phyloP scores from a whole-genome alignment of 1,139 yeast species.

The Groenewaldozyma sp. region DNA sequence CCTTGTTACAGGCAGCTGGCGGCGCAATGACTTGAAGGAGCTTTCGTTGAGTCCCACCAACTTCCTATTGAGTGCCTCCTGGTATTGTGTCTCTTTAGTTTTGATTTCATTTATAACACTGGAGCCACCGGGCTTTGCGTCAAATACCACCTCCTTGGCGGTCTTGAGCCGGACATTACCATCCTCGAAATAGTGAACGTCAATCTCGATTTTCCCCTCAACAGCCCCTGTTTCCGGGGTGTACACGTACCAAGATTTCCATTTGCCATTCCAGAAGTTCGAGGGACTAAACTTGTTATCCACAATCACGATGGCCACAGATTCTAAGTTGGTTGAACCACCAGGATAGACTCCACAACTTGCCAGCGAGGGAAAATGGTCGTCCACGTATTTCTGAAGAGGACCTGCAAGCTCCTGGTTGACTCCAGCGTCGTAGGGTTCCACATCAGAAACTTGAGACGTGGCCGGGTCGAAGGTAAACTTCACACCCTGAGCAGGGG shows the following conservation, averaged over 20 bases:
- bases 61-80: conserved; percentile 50
- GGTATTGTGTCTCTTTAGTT: conserved; percentile 51
- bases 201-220: conserved; percentile 51
- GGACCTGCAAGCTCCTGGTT: conserved; percentile 20
- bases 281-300: conserved; percentile 67
- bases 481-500: conserved; percentile 38
- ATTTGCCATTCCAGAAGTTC: conserved; percentile 85
- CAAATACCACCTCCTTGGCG: conserved; percentile 32
- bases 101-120: conserved; percentile 42
- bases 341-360: conserved; percentile 45
- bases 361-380: conserved; percentile 39
- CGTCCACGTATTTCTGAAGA: conserved; percentile 31
- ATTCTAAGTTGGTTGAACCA: conserved; percentile 32
- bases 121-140: conserved; percentile 9
- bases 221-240: conserved; percentile 31
- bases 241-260: conserved; percentile 62
- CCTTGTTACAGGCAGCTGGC: conserved; percentile 87
- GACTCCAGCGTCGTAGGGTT: conserved; percentile 12
- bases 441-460: conserved; percentile 40
- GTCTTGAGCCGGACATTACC: conserved; percentile 82
- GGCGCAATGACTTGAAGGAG: conserved; percentile 73
- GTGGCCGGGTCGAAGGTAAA: conserved; percentile 56
- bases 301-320: conserved; percentile 44
- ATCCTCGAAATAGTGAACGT: conserved; percentile 90
- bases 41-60: conserved; percentile 69